Evolutionary conservation across 352 stramenopile genomes (phyloP).

Genomic region (Aphanomyces cochlioides): DNA sequence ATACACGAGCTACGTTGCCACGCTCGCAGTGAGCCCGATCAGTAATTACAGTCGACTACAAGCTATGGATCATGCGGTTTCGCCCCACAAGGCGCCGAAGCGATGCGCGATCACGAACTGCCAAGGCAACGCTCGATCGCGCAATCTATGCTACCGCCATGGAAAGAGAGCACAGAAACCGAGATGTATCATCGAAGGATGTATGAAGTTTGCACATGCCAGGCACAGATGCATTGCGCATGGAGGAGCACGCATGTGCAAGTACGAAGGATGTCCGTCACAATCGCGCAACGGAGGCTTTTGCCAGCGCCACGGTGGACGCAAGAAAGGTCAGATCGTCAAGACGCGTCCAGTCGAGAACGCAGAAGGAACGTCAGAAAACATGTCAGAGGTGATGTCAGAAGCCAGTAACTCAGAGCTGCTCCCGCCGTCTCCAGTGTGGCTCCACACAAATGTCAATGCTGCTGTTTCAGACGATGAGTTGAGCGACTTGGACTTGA

Average conservation of each 20-base stretch:
- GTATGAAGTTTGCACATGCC: conserved; percentile 13
- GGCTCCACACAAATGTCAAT: no score
- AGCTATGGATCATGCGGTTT: no score
- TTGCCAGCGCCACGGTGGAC: conserved; percentile 19
- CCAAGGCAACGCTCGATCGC: neutral
- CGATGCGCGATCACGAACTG: neutral
- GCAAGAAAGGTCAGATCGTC: neutral
- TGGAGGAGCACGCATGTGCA: conserved; percentile 16
- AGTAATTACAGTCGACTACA: no score
- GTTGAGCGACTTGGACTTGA: no score
- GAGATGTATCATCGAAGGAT: neutral
- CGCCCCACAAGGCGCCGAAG: no score
- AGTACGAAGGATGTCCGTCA: conserved; percentile 19
- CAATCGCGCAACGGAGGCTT: conserved; percentile 11
- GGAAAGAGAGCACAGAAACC: neutral
- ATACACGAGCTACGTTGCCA: no score
- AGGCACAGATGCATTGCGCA: conserved; percentile 16
- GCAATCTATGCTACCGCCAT: conserved; percentile 20
- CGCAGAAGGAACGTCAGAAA: no score
- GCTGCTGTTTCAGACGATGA: no score
- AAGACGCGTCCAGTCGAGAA: neutral
- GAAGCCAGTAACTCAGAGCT: neutral
- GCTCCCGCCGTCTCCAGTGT: neutral
- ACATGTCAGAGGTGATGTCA: no score
- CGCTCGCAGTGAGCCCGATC: no score